Percentiles rank a stretch among this genome's conserved stretches.
Conservation (phyloP, 2,329 filamentous ascomycete genomes). For the Colletotrichum lindemuthianum region DNA sequence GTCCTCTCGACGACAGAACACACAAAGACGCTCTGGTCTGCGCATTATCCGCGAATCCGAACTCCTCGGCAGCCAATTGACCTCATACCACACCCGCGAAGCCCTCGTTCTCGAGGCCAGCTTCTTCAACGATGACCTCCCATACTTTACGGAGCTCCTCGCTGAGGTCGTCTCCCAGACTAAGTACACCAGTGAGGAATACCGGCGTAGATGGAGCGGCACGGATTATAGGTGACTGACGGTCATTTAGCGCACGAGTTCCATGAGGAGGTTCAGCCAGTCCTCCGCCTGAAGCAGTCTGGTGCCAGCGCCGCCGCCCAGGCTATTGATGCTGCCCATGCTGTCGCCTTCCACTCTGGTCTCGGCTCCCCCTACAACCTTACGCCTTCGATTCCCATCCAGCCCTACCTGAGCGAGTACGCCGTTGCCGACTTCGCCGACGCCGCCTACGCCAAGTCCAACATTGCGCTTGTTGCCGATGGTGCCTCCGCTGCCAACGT, state of each 20-base stretch:
- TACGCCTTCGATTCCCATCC: slow-evolving; percentile 74
- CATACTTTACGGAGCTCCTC: slow-evolving; percentile 96
- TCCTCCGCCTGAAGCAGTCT: slow-evolving; percentile 79
- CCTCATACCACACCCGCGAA: slow-evolving; percentile 90
- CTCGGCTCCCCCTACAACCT: slow-evolving; percentile 84
- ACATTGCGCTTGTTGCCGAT: slow-evolving; percentile 91
- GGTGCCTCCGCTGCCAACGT: slow-evolving; percentile 81
- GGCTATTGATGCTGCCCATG: slow-evolving; percentile 87
- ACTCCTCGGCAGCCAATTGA: slow-evolving; percentile 91
- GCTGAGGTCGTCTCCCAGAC: slow-evolving; percentile 90
- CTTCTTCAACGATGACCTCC: slow-evolving; percentile 94
- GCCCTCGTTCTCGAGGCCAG: slow-evolving; percentile 91
- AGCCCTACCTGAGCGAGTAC: slow-evolving; percentile 83
- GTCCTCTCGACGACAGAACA: slow-evolving; percentile 69
- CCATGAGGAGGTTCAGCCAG: slow-evolving; percentile 83
- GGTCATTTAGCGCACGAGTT: slow-evolving; percentile 79
- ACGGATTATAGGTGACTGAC: slow-evolving; percentile 29
- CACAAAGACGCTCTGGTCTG: slow-evolving; percentile 85
- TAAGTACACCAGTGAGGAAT: slow-evolving; percentile 78
- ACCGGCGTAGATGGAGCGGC: slow-evolving; percentile 2
- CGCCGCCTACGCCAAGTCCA: slow-evolving; percentile 85
- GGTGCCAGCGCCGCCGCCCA: slow-evolving; percentile 74
- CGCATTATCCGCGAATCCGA: slow-evolving; percentile 96
- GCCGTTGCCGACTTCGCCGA: slow-evolving; percentile 80
- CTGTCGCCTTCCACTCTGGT: slow-evolving; percentile 90